Conservation (phyloP, 306 rosid species). For the Cicer cuneatum region DNA sequence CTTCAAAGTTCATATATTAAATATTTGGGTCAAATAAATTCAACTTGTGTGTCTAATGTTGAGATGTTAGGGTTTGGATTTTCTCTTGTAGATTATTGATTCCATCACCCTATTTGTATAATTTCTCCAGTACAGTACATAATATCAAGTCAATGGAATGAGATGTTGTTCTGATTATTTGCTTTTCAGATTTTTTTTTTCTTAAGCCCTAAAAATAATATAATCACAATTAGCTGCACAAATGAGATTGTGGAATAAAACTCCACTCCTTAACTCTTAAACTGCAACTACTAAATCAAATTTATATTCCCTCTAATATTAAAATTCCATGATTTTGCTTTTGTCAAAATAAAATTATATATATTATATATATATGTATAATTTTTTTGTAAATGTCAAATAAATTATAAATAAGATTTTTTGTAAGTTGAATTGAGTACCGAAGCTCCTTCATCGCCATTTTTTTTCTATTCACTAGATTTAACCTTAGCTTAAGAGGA, state of each 20-base stretch:
- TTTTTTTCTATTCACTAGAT: too few relatives aligned
- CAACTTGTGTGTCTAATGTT: constrained; percentile 14
- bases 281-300: too few relatives aligned
- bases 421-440: too few relatives aligned
- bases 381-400: too few relatives aligned
- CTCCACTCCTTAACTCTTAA: too few relatives aligned
- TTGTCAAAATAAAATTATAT: too few relatives aligned
- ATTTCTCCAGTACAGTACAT: constrained; percentile 30
- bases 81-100: constrained; percentile 47
- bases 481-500: too few relatives aligned
- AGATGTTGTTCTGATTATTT: constrained; percentile 36
- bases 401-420: too few relatives aligned
- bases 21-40: constrained; percentile 32
- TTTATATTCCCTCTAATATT: too few relatives aligned
- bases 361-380: too few relatives aligned
- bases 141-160: constrained; percentile 39
- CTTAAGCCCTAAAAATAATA: not conserved
- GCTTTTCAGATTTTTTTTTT: not conserved
- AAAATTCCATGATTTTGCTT: too few relatives aligned
- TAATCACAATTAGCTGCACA: not conserved
- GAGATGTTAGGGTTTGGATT: constrained; percentile 40
- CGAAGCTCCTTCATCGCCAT: too few relatives aligned
- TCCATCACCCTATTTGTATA: constrained; percentile 40
- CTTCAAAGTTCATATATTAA: constrained; percentile 21
- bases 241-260: not conserved